phyloP scores from a whole-genome alignment of 768 basidiomycete genomes.

The Tremella yokohamensis region DNA sequence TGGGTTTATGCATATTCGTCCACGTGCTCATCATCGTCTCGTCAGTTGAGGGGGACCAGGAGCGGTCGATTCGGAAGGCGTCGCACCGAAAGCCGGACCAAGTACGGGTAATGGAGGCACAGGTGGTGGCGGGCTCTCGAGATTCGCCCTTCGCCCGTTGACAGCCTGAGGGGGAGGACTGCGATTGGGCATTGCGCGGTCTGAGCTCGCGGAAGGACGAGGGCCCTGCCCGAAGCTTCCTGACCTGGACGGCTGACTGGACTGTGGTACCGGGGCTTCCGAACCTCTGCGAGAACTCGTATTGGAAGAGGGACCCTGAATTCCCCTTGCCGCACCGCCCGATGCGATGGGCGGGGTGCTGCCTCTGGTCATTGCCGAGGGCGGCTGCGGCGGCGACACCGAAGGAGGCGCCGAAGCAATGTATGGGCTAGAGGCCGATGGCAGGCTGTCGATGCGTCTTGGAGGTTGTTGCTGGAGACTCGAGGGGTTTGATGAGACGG shows the following conservation, averaged over 20 bases:
- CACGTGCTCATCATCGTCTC: too few relatives aligned
- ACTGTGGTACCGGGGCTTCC: background rate
- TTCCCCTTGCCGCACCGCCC: background rate
- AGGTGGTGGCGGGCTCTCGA: background rate
- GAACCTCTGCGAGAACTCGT: background rate
- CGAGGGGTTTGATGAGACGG: conserved; percentile 4
- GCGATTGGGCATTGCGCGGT: background rate
- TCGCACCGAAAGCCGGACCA: background rate
- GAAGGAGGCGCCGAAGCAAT: background rate
- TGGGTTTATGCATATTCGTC: too few relatives aligned
- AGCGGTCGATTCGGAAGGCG: conserved; percentile 1
- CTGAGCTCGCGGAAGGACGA: background rate
- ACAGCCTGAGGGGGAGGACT: background rate
- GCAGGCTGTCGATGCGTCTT: background rate
- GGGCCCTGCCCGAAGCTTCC: background rate
- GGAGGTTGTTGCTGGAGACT: background rate
- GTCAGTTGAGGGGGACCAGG: background rate
- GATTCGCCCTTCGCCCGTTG: conserved; percentile 1
- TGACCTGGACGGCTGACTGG: background rate
- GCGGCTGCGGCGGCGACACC: background rate
- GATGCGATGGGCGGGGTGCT: background rate
- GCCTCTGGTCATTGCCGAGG: background rate
- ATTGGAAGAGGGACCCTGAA: background rate
- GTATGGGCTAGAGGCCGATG: background rate
- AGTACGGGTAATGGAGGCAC: background rate